phyloP scores from a whole-genome alignment of 139 green algal genomes.

The Helicosporidium sp. region DNA sequence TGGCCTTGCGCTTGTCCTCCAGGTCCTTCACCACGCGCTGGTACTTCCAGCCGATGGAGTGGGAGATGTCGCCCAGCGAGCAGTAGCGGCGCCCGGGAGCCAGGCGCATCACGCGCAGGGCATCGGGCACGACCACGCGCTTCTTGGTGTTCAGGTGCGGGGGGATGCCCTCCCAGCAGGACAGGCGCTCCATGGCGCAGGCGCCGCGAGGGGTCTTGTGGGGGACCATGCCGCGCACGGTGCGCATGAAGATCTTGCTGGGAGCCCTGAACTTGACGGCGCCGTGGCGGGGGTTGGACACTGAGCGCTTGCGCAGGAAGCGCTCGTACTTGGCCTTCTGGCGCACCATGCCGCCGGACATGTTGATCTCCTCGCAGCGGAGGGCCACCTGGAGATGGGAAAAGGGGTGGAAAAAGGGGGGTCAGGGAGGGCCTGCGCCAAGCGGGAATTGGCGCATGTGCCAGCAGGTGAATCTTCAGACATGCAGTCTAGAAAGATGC shows the following conservation, averaged over 20 bases:
- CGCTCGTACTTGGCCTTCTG: slow-evolving; percentile 93
- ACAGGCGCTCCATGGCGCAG: slow-evolving; percentile 83
- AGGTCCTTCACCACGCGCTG: slow-evolving; percentile 60
- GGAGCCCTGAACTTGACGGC: slow-evolving; percentile 86
- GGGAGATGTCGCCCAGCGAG: slow-evolving; percentile 66
- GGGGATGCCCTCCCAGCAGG: slow-evolving; percentile 89
- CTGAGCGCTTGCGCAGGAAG: slow-evolving; percentile 82
- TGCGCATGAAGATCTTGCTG: slow-evolving; percentile 77
- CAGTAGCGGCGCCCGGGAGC: slow-evolving; percentile 80
- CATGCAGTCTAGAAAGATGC: no score
- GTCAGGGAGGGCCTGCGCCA: background rate
- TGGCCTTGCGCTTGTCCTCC: slow-evolving; percentile 77
- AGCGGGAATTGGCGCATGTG: background rate
- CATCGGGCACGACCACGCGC: slow-evolving; percentile 88
- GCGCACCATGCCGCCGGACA: slow-evolving; percentile 87
- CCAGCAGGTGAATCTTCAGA: no score
- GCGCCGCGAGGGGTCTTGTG: slow-evolving; percentile 89
- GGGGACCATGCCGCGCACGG: slow-evolving; percentile 84
- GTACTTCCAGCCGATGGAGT: slow-evolving; percentile 87
- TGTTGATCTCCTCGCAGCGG: slow-evolving; percentile 76
- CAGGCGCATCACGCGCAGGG: slow-evolving; percentile 85
- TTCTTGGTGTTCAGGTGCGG: slow-evolving; percentile 44
- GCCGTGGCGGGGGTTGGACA: slow-evolving; percentile 78
- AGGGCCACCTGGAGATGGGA: slow-evolving; percentile 51
- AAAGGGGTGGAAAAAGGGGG: background rate